These are phyloP conservation scores for Bipolaris zeicola DNA, from an alignment of 2,329 filamentous ascomycete genomes.

Conservation along the genomic window DNA sequence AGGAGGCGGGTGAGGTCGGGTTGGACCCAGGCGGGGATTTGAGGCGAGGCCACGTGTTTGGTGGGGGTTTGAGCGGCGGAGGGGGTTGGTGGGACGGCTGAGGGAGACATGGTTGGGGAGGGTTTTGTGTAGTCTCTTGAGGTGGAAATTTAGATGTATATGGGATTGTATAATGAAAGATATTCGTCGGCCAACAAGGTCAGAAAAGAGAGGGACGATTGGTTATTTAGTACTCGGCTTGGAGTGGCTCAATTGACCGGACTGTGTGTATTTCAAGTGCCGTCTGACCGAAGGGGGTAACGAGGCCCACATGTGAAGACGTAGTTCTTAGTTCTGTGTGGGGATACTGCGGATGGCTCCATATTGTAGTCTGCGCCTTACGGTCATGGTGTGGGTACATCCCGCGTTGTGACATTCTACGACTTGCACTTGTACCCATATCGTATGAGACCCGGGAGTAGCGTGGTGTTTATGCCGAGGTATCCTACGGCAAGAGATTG, in stretches of 20 bases:
- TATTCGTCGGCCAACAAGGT: not conserved
- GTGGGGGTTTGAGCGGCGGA: constrained; percentile 23
- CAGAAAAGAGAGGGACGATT: not conserved
- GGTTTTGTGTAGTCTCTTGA: not conserved
- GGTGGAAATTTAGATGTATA: not conserved
- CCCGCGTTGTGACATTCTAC: not conserved
- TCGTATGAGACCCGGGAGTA: not conserved
- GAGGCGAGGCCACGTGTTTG: constrained; percentile 23
- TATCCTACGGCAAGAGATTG: not conserved
- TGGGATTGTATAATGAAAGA: not conserved
- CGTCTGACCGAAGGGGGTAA: not conserved
- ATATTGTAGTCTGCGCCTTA: constrained; percentile 15
- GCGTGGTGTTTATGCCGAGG: not conserved
- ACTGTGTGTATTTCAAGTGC: no score
- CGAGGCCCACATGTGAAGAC: constrained; percentile 16
- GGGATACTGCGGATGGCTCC: constrained; percentile 20
- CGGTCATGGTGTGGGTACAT: not conserved
- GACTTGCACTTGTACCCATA: not conserved
- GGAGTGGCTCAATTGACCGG: no score
- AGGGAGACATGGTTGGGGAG: constrained; percentile 34
- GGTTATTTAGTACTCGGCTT: constrained; percentile 20
- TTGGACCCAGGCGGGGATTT: constrained; percentile 44
- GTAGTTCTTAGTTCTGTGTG: constrained; percentile 8
- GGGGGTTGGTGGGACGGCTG: constrained; percentile 29
- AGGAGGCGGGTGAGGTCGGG: constrained; percentile 49